Conservation (phyloP, 352 stramenopile genomes). For the Plasmopara muralis region DNA sequence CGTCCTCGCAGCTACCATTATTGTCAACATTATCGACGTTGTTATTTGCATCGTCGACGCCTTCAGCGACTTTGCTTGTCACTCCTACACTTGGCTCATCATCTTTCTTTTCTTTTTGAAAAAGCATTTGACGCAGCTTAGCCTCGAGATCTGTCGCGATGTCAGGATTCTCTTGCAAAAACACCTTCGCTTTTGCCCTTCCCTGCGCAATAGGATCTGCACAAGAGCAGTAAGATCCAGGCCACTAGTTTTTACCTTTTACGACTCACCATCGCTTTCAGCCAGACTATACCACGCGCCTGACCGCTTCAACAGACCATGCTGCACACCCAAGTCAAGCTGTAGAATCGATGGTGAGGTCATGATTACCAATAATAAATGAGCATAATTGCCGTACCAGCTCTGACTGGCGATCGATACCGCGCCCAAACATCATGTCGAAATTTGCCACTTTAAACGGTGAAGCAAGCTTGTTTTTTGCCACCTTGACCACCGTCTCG, state of each 20-base stretch:
- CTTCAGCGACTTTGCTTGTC: constrained; percentile 1
- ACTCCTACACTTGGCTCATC: constrained; percentile 9
- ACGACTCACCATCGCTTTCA: constrained; percentile 45
- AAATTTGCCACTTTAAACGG: constrained; percentile 94
- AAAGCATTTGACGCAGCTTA: constrained; percentile 60
- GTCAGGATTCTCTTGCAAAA: constrained; percentile 66
- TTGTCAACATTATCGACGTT: constrained; percentile 6
- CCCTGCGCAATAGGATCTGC: constrained; percentile 79
- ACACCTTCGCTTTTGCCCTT: constrained; percentile 78
- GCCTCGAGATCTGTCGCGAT: constrained; percentile 65
- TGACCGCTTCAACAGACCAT: constrained; percentile 70
- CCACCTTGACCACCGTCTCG: constrained; percentile 96
- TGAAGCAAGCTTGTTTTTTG: constrained; percentile 98
- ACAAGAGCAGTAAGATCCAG: neutral
- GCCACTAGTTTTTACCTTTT: neutral
- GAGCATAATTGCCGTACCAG: constrained; percentile 32
- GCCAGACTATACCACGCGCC: constrained; percentile 74
- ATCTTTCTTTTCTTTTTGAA: constrained; percentile 26
- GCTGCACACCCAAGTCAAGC: constrained; percentile 68
- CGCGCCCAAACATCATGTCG: constrained; percentile 96
- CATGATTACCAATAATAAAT: constrained; percentile 1
- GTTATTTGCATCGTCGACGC: constrained; percentile 5
- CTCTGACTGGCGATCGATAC: constrained; percentile 90
- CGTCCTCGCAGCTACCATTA: constrained; percentile 8
- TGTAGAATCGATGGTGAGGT: constrained; percentile 9